Percentiles rank a stretch among this genome's conserved stretches.
phyloP scores from a whole-genome alignment of 129 eudicot species.

The Tanacetum coccineum region DNA sequence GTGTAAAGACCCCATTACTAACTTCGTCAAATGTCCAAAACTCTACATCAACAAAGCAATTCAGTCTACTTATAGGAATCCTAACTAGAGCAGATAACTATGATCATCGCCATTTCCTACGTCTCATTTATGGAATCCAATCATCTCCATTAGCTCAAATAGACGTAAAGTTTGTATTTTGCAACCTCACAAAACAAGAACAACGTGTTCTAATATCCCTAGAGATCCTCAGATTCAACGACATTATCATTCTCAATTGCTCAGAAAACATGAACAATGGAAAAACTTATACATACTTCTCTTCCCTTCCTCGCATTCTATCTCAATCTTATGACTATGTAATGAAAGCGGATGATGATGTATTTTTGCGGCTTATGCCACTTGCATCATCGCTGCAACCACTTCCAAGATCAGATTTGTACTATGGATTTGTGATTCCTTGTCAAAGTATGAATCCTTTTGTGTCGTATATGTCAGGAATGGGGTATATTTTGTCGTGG shows the following conservation, averaged over 20 bases:
- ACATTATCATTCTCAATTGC: conserved; percentile 63
- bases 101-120: conserved; percentile 75
- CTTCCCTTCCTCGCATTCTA: conserved; percentile 62
- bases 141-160: conserved; percentile 49
- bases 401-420: conserved; percentile 55
- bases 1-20: conserved; percentile 25
- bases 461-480: conserved; percentile 71
- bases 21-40: conserved; percentile 30
- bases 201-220: conserved; percentile 46
- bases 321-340: conserved; percentile 51
- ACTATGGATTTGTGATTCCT: conserved; percentile 73
- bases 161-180: conserved; percentile 61
- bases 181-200: conserved; percentile 73
- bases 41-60: conserved; percentile 24
- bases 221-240: conserved; percentile 62
- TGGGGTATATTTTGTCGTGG: conserved; percentile 73
- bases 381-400: conserved; percentile 48
- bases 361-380: conserved; percentile 49
- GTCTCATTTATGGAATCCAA: conserved; percentile 67
- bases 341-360: conserved; percentile 86
- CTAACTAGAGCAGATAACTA: conserved; percentile 52
- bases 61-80: conserved; percentile 66
- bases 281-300: conserved; percentile 64
- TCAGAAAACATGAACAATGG: conserved; percentile 74
- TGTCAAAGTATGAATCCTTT: conserved; percentile 82